A percentile compares a stretch with the other conserved stretches of the same genome.
Conservation (phyloP, 805 yeast genomes). For the Starmerella vaccinii region DNA sequence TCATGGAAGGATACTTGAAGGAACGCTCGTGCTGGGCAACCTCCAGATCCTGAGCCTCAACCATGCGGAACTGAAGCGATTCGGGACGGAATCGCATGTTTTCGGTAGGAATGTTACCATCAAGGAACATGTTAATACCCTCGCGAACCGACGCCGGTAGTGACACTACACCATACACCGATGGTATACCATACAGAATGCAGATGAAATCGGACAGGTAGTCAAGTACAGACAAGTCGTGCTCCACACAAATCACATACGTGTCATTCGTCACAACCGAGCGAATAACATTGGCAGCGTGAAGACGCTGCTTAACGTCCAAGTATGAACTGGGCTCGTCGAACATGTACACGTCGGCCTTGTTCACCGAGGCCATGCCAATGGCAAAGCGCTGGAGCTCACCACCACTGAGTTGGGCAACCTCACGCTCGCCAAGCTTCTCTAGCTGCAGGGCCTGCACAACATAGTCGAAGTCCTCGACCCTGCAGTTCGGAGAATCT, state of each 20-base stretch:
- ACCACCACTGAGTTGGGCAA: conserved; percentile 89
- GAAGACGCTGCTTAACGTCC: conserved; percentile 97
- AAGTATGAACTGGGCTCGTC: conserved; percentile 98
- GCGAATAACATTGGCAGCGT: conserved; percentile 92
- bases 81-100: conserved; percentile 95
- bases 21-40: conserved; percentile 69
- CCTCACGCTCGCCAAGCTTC: conserved; percentile 75
- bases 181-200: conserved; percentile 94
- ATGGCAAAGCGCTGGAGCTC: conserved; percentile 97
- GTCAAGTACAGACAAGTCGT: conserved; percentile 94
- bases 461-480: conserved; percentile 53
- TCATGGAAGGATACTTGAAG: conserved; percentile 69
- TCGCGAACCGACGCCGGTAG: conserved; percentile 95
- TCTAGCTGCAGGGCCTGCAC: conserved; percentile 63
- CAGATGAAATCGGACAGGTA: conserved; percentile 94
- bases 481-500: conserved; percentile 53
- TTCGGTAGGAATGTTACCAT: conserved; percentile 95
- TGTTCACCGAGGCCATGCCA: conserved; percentile 93
- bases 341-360: conserved; percentile 94
- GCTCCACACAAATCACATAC: conserved; percentile 95
- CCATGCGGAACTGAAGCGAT: conserved; percentile 82
- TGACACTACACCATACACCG: conserved; percentile 97
- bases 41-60: conserved; percentile 75
- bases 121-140: conserved; percentile 96
- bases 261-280: conserved; percentile 60